Base-by-base conservation (phyloP, 805 yeast species). In the Metschnikowia hibisci region DNA sequence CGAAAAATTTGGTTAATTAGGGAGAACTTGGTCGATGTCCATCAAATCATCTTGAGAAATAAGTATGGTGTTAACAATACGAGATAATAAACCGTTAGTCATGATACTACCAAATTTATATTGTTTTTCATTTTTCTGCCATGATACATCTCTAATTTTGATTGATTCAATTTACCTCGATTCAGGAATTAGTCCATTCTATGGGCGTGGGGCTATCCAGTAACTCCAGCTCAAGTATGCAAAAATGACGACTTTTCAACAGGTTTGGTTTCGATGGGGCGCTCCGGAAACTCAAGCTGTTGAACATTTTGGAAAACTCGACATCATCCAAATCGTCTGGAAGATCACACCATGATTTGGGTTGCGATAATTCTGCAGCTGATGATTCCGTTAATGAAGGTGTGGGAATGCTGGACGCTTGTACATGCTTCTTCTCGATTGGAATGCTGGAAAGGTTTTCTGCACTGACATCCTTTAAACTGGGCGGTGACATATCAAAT, bases 381-480 rank as follows among this genome's bases (percentile, higher is more conserved):
- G 46, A 43, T 3, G 64, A 60, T 35, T 64, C 64, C 32, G 62
- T 57, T 45, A 64, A 56, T 10, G 67, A 61, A 13, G 70, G 69
- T 14, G 60, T 41, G 34, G 58, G 50, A 35, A 48, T 35, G 32
- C 48, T 41, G 38, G 31, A 2, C n/a, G 27, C 35, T n/a, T 6
- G n/a, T 14, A 34, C 29, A 22, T 31, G 36, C 11, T 18, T 23
- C 15, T 14, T 32, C 4, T 13, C 42, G 10, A 39, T 27, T 5
- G 29, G 32, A 25, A 28, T 27, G 39, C 39, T 15, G 39, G 25
- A 1, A 8, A 8, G 7, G 8, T 6, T 8, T 20, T 20, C 23
- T n/a, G n/a, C n/a, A n/a, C n/a, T n/a, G n/a, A n/a, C n/a, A n/a
- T n/a, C n/a, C n/a, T n/a, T n/a, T n/a, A n/a, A n/a, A 20, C 4